A percentile compares a stretch with the other conserved stretches of the same genome.
These are phyloP conservation scores for Vanrija sp. DNA, from an alignment of 1,284 basidiomycete genomes.

Conservation along the genomic window DNA sequence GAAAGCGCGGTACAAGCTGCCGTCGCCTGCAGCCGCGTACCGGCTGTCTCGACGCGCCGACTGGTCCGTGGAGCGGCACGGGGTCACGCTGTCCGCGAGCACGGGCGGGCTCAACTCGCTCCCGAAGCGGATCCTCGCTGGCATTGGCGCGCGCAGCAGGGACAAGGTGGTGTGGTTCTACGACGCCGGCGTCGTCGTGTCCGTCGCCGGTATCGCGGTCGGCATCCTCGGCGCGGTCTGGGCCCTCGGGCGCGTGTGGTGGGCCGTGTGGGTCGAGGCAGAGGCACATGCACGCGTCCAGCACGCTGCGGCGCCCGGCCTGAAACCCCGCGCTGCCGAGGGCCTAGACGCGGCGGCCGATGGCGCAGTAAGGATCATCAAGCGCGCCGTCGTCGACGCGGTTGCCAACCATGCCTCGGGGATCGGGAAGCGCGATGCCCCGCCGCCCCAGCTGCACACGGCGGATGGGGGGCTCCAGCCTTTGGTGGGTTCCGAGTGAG, in stretches of 20 bases:
- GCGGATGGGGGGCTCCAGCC: conserved; percentile 28
- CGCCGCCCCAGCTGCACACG: conserved; percentile 2
- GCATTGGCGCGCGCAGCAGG: neutral
- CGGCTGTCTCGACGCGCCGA: conserved; percentile 14
- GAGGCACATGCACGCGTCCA: conserved; percentile 24
- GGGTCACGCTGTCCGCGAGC: conserved; percentile 18
- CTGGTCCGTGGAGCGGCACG: conserved; percentile 21
- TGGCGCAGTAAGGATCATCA: conserved; percentile 1
- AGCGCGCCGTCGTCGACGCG: conserved; percentile 2
- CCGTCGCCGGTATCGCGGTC: conserved; percentile 3
- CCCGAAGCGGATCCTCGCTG: conserved; percentile 8
- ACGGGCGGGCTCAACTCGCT: conserved; percentile 27
- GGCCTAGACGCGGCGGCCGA: neutral
- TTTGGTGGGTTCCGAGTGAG: conserved; percentile 20
- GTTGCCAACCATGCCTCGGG: neutral
- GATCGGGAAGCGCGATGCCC: neutral
- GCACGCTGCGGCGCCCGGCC: neutral
- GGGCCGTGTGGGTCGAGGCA: conserved; percentile 30
- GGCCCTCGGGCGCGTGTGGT: conserved; percentile 26
- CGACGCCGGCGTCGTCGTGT: conserved; percentile 18
- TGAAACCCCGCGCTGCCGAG: neutral
- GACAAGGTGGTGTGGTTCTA: conserved; percentile 16
- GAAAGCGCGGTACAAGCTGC: neutral
- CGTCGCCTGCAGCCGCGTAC: conserved; percentile 10
- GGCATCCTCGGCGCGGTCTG: conserved; percentile 23